phyloP scores from a whole-genome alignment of 2,329 filamentous ascomycete genomes.

The Chalara sp. region DNA sequence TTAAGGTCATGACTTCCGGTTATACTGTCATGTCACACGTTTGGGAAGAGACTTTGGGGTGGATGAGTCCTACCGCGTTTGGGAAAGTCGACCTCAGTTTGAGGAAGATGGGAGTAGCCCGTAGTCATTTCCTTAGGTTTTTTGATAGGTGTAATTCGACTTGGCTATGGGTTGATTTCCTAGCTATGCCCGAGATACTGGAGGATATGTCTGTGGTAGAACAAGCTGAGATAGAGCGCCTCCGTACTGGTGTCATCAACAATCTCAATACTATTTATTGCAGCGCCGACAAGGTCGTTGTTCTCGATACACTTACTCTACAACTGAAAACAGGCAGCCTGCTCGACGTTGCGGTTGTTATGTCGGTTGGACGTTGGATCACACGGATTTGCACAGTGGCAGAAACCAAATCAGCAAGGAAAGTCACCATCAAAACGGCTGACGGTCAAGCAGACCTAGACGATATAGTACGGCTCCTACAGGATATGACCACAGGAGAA shows the following conservation, averaged over 20 bases:
- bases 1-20: background rate
- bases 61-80: background rate
- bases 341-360: background rate
- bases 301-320: background rate
- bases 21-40: slow-evolving; percentile 6
- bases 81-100: slow-evolving; percentile 1
- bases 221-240: background rate
- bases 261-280: background rate
- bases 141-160: slow-evolving; percentile 2
- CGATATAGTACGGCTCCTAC: background rate
- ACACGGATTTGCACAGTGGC: background rate
- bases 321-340: background rate
- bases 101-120: slow-evolving; percentile 1
- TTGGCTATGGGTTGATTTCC: slow-evolving; percentile 6
- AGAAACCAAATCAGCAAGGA: background rate
- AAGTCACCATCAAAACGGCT: background rate
- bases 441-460: background rate
- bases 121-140: slow-evolving; percentile 1
- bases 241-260: slow-evolving; percentile 1
- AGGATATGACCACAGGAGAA: background rate
- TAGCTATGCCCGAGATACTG: slow-evolving; percentile 4
- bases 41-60: slow-evolving; percentile 7
- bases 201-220: slow-evolving; percentile 4
- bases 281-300: background rate
- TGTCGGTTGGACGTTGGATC: background rate